These are phyloP conservation scores for Saccharomycopsis schoenii DNA, from an alignment of 805 yeast genomes.

Conservation along the genomic window DNA sequence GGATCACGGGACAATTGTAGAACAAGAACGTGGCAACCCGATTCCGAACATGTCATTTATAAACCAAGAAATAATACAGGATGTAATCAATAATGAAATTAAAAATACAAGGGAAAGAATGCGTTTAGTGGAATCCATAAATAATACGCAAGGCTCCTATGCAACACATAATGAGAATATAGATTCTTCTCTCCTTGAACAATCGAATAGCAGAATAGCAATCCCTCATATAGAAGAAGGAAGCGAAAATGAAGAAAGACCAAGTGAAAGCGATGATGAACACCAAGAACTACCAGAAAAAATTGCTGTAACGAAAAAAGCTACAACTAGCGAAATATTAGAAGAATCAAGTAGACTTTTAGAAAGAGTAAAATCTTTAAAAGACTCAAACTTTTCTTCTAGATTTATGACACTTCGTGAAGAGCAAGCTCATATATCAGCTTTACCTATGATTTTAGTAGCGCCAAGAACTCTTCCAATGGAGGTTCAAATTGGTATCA, in stretches of 20 bases:
- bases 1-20: not conserved
- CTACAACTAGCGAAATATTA: not conserved
- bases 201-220: not conserved
- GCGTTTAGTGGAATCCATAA: not conserved
- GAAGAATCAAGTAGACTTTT: not conserved
- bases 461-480: slow-evolving; percentile 49
- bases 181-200: not conserved
- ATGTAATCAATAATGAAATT: not conserved
- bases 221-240: not conserved
- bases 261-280: not conserved
- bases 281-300: not conserved
- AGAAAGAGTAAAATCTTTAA: not conserved
- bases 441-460: slow-evolving; percentile 47
- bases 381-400: not conserved
- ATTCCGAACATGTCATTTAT: not conserved
- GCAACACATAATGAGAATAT: not conserved
- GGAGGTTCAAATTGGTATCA: slow-evolving; percentile 53
- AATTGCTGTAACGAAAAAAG: not conserved
- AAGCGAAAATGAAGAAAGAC: not conserved
- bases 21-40: not conserved
- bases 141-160: not conserved
- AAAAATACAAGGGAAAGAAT: not conserved
- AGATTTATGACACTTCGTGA: not conserved
- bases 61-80: slow-evolving; percentile 1
- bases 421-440: slow-evolving; percentile 42